These are phyloP conservation scores for Melastoma malabathricum DNA, from an alignment of 345 rosid species.

Conservation along the genomic window DNA sequence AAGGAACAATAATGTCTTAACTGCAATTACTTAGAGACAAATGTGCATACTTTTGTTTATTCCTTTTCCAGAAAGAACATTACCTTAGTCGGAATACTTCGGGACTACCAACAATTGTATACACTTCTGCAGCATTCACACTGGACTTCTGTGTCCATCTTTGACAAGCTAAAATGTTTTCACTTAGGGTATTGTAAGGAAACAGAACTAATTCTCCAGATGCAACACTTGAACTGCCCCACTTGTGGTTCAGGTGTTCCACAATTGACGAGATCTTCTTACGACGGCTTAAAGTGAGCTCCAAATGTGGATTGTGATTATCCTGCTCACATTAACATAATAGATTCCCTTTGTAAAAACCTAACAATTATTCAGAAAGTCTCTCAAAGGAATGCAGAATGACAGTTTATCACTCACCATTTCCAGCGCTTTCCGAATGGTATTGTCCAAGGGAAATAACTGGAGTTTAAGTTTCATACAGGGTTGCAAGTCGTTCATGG, in stretches of 20 bases:
- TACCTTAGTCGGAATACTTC: constrained; percentile 85
- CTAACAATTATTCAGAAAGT: too few relatives aligned
- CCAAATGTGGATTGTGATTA: constrained; percentile 87
- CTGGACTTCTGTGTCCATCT: constrained; percentile 78
- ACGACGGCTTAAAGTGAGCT: constrained; percentile 87
- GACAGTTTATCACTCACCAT: constrained; percentile 34
- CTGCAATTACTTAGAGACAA: too few relatives aligned
- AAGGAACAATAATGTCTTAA: not conserved
- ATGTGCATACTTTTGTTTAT: too few relatives aligned
- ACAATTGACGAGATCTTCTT: constrained; percentile 91
- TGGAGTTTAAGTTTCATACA: constrained; percentile 82
- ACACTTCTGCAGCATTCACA: constrained; percentile 65
- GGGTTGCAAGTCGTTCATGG: constrained; percentile 32
- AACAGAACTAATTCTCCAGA: constrained; percentile 73
- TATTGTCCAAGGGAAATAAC: constrained; percentile 88
- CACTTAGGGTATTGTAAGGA: constrained; percentile 59
- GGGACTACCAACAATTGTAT: constrained; percentile 58
- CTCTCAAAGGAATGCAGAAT: too few relatives aligned
- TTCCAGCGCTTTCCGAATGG: constrained; percentile 76
- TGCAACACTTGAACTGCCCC: constrained; percentile 83
- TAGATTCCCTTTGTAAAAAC: too few relatives aligned
- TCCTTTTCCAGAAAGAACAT: constrained; percentile 7
- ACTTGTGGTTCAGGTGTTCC: constrained; percentile 90
- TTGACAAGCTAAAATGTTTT: constrained; percentile 36
- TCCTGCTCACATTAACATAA: constrained; percentile 45